phyloP scores from a whole-genome alignment of 2,329 filamentous ascomycete species.

The Pyricularia pennisetigena region DNA sequence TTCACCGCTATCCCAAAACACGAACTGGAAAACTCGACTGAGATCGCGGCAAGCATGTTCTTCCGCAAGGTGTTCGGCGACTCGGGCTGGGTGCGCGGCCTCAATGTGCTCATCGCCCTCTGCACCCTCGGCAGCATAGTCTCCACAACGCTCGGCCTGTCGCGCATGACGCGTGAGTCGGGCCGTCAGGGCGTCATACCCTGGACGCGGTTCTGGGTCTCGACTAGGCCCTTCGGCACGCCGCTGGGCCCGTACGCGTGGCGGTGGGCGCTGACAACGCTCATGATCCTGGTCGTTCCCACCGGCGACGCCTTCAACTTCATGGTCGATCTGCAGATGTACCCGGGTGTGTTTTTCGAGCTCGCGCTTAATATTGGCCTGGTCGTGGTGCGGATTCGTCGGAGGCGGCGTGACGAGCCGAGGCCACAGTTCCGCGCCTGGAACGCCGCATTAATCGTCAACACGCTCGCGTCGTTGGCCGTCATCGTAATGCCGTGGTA shows the following conservation, averaged over 20 bases:
- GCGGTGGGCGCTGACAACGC: conserved; percentile 43
- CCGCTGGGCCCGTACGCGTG: conserved; percentile 48
- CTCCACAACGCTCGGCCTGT: conserved; percentile 41
- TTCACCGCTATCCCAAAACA: conserved; percentile 52
- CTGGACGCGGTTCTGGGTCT: conserved; percentile 48
- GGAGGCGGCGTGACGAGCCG: conserved; percentile 35
- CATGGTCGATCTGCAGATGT: conserved; percentile 47
- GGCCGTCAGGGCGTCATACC: conserved; percentile 53
- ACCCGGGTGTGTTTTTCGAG: conserved; percentile 49
- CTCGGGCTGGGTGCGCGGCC: conserved; percentile 33
- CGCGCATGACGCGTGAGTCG: conserved; percentile 48
- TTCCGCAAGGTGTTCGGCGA: conserved; percentile 53
- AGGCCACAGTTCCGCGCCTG: conserved; percentile 47
- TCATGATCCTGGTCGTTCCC: conserved; percentile 52
- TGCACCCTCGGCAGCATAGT: conserved; percentile 49
- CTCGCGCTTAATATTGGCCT: conserved; percentile 47
- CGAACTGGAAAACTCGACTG: conserved; percentile 46
- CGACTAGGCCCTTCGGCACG: conserved; percentile 52
- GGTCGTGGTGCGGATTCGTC: conserved; percentile 43
- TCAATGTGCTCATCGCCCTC: conserved; percentile 47
- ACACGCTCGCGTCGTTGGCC: conserved; percentile 47
- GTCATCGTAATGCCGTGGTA: conserved; percentile 64
- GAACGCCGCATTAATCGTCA: conserved; percentile 47
- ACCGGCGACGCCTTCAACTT: conserved; percentile 57
- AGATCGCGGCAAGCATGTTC: conserved; percentile 51